Evolutionary conservation across 768 basidiomycete species (phyloP).

Genomic region (Boletus eberwhitei): DNA sequence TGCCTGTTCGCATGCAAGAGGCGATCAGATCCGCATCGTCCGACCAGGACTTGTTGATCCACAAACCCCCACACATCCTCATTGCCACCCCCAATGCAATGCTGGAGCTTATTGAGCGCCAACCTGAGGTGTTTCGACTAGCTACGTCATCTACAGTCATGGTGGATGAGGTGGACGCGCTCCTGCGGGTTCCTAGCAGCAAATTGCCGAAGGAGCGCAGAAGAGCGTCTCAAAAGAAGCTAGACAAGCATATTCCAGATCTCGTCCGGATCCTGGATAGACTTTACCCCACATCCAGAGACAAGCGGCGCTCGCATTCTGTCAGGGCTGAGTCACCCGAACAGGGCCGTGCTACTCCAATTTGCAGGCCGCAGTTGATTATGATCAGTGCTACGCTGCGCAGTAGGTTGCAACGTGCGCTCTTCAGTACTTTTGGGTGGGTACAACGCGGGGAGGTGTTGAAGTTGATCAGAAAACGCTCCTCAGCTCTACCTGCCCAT

Average conservation of each 20-base stretch:
- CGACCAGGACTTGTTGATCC: constrained; percentile 37
- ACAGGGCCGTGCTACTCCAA: constrained; percentile 4
- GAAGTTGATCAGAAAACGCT: constrained; percentile 25
- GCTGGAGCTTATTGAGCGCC: constrained; percentile 49
- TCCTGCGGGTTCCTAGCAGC: constrained; percentile 49
- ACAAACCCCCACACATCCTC: constrained; percentile 59
- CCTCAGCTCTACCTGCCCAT: constrained; percentile 26
- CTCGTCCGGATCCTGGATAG: constrained; percentile 58
- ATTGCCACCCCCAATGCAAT: constrained; percentile 72
- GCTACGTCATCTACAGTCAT: constrained; percentile 52
- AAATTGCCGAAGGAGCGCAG: constrained; percentile 37
- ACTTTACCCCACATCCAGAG: constrained; percentile 44
- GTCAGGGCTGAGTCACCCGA: constrained; percentile 7
- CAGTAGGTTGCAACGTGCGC: constrained; percentile 35
- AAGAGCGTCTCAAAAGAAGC: constrained; percentile 38
- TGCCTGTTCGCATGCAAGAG: constrained; percentile 28
- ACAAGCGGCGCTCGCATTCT: background rate
- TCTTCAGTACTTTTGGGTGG: constrained; percentile 60
- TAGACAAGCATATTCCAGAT: constrained; percentile 52
- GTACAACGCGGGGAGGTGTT: constrained; percentile 41
- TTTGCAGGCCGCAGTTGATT: constrained; percentile 53
- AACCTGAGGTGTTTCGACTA: constrained; percentile 44
- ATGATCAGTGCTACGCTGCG: constrained; percentile 71
- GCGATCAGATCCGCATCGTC: constrained; percentile 24
- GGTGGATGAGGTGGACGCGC: constrained; percentile 75